A percentile compares a stretch with the other conserved stretches of the same genome.
These are phyloP conservation scores for Rhodofomes roseus DNA, from an alignment of 1,284 basidiomycete species.

Conservation along the genomic window DNA sequence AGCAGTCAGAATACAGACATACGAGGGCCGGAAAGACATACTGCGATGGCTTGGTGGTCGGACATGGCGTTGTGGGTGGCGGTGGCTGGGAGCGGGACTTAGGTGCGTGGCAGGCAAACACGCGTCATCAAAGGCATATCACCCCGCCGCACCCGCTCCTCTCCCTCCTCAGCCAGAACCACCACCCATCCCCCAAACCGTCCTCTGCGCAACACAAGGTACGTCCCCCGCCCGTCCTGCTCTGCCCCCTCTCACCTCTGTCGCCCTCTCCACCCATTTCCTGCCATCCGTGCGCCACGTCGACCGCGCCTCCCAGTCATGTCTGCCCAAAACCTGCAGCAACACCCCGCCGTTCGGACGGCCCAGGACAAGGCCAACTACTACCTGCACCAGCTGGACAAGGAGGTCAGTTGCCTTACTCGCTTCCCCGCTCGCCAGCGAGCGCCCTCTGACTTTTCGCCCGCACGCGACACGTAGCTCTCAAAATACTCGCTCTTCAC, in stretches of 20 bases:
- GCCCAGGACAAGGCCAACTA: constrained; percentile 72
- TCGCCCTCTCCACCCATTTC: background rate
- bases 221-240: constrained; percentile 9
- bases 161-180: constrained; percentile 11
- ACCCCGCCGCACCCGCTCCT: constrained; percentile 25
- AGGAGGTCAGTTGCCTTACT: constrained; percentile 65
- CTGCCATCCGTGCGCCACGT: constrained; percentile 7
- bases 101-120: constrained; percentile 37
- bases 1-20: constrained; percentile 3
- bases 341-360: constrained; percentile 83
- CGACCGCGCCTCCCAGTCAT: constrained; percentile 41
- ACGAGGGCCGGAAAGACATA: constrained; percentile 18
- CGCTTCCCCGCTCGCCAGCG: background rate
- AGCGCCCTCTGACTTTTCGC: constrained; percentile 6
- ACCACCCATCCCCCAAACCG: constrained; percentile 10
- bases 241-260: constrained; percentile 4
- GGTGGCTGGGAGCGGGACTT: constrained; percentile 24
- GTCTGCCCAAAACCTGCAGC: constrained; percentile 77
- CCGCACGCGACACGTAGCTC: constrained; percentile 52
- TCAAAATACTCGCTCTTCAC: constrained; percentile 87
- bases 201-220: constrained; percentile 12
- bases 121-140: constrained; percentile 49
- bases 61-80: constrained; percentile 28
- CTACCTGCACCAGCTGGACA: constrained; percentile 86
- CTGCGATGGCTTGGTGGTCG: constrained; percentile 40